A percentile compares a stretch with the other conserved stretches of the same genome.
Conservation (phyloP, 225 moss, liverwort and hornwort genomes). For the Sphagnum contortum region DNA sequence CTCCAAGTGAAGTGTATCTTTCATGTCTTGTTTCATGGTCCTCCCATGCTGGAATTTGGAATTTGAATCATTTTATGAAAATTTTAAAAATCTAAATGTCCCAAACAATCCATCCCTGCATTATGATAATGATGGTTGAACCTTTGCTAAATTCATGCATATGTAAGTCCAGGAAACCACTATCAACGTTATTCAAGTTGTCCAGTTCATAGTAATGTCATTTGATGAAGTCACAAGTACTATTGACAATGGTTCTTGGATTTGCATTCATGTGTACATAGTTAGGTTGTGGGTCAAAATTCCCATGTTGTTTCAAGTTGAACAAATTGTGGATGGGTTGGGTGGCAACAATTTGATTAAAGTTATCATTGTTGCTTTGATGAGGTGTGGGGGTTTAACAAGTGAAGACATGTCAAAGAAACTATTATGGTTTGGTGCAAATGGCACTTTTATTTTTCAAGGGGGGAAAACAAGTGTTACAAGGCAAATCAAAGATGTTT, state of each 20-base stretch:
- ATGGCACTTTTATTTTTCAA: neutral
- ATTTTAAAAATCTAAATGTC: neutral
- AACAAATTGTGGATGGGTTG: too few relatives aligned
- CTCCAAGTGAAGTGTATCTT: neutral
- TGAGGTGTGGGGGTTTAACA: too few relatives aligned
- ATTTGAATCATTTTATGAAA: neutral
- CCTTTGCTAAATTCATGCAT: neutral
- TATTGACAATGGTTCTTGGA: too few relatives aligned
- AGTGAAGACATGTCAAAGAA: too few relatives aligned
- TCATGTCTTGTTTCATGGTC: neutral
- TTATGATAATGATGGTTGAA: neutral
- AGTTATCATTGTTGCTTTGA: too few relatives aligned
- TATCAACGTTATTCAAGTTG: too few relatives aligned
- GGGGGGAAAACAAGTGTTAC: neutral
- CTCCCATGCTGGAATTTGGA: neutral
- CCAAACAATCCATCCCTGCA: neutral
- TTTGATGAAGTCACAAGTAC: too few relatives aligned
- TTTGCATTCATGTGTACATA: too few relatives aligned
- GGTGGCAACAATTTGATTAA: too few relatives aligned
- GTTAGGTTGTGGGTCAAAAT: too few relatives aligned
- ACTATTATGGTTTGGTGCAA: neutral
- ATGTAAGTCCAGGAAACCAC: neutral
- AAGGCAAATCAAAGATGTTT: neutral
- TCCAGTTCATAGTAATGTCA: too few relatives aligned
- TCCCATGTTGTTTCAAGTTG: too few relatives aligned